Conservation (phyloP, 352 stramenopile species). For the Pythium plurisporium region DNA sequence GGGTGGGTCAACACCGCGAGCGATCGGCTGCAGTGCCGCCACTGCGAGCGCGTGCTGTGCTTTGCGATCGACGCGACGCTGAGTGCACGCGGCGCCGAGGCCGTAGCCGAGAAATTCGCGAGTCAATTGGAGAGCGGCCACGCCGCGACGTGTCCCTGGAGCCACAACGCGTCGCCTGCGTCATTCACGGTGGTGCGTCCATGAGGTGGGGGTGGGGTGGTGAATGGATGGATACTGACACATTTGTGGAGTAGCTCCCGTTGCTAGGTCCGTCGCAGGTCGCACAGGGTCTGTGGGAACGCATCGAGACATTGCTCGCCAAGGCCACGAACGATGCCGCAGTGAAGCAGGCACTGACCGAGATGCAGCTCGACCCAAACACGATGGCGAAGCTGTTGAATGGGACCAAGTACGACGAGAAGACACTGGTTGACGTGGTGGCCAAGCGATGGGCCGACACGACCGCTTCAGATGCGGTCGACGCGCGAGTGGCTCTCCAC, state of each 20-base stretch:
- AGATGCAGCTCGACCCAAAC: background rate
- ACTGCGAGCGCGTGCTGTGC: constrained; percentile 44
- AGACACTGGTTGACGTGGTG: background rate
- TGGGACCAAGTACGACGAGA: background rate
- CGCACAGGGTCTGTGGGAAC: constrained; percentile 24
- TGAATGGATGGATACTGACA: background rate
- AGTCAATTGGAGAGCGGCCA: constrained; percentile 37
- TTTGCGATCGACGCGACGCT: constrained; percentile 47
- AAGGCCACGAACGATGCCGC: constrained; percentile 4
- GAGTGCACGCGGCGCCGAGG: constrained; percentile 32
- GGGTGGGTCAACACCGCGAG: constrained; percentile 45
- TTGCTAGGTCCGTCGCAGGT: constrained; percentile 27
- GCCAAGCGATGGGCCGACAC: background rate
- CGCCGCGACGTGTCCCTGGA: constrained; percentile 50
- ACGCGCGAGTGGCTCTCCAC: constrained; percentile 7
- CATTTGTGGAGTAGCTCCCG: constrained; percentile 29
- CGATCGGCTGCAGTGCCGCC: constrained; percentile 44
- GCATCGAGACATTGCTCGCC: constrained; percentile 21
- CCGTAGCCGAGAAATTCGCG: constrained; percentile 38
- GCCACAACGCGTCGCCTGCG: constrained; percentile 45
- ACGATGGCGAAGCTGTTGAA: background rate
- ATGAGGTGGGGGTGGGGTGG: background rate
- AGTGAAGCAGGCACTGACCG: background rate
- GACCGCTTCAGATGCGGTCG: background rate
- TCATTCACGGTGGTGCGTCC: constrained; percentile 43